Base-by-base conservation (phyloP, 768 basidiomycete species). In the Arthromyces matolae region DNA sequence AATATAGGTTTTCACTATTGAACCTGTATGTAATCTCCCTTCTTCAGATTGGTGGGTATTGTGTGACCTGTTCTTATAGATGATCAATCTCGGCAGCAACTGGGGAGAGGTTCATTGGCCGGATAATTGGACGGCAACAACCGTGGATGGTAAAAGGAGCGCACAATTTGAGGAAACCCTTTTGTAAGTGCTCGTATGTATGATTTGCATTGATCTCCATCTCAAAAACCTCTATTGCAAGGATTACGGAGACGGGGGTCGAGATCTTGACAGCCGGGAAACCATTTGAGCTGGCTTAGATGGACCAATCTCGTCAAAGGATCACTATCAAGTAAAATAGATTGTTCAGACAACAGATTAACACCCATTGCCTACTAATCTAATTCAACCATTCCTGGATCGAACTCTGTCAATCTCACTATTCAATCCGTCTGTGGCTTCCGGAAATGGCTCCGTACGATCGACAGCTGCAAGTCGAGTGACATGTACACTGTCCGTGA, bases 111-210 rank as follows among this genome's bases (percentile, higher is more conserved):
- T 84, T 18, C 90, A 93, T 62, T 93, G 93, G 93, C 86, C 86
- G 25, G 93, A 95, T 64, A 85, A 92, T 61, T 98, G 95, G 95
- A 98, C 95, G 3, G 92, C 94, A 1, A 91, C 87, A 18, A 99
- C 96, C 4, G 67, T 78, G 10, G 95, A 97, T 66, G 95, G 93
- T 19, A 88, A 87, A 64, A 74, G 79, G 47, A 93, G 90, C 51
- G 96, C 96, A 1, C 96, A 99, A 61, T 99, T 97, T 62, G 96
- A 99, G 65, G 96, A 99, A 60, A 97, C 95, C 1, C 71, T 99
- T 28, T 66, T 99, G 93, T 94, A 60, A 58, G 92, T 79, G 31
- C 41, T n/a, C 23, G 10, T 20, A 16, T 33, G 28, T 18, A 13
- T 28, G 13, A n/a, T 37, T 19, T 7, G 18, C 13, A 4, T 41